phyloP scores from a whole-genome alignment of 2,329 filamentous ascomycete genomes.

The Samsoniella hepiali region DNA sequence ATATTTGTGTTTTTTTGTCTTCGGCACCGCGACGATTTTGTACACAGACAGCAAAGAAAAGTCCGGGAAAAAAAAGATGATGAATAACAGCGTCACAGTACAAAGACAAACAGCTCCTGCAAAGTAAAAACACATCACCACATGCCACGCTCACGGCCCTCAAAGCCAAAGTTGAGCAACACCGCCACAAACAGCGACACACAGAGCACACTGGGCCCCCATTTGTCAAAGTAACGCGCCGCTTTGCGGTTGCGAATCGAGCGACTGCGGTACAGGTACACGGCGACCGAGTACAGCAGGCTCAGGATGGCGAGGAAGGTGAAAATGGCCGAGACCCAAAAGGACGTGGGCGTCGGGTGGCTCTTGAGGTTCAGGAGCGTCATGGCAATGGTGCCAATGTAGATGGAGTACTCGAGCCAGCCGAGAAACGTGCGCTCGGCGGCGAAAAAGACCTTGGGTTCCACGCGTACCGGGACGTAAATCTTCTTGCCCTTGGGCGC shows the following conservation, averaged over 20 bases:
- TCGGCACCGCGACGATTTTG: background rate
- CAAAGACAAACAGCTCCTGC: background rate
- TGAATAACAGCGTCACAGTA: background rate
- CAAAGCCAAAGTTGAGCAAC: constrained; percentile 73
- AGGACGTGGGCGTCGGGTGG: constrained; percentile 54
- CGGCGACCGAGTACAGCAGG: constrained; percentile 76
- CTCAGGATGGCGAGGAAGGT: constrained; percentile 75
- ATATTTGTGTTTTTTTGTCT: background rate
- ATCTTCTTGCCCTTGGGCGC: constrained; percentile 85
- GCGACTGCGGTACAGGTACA: constrained; percentile 84
- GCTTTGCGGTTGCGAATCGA: constrained; percentile 80
- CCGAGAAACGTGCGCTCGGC: constrained; percentile 93
- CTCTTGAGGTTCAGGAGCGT: constrained; percentile 78
- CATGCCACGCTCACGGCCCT: constrained; percentile 59
- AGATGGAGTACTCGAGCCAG: constrained; percentile 96
- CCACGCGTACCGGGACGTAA: constrained; percentile 90
- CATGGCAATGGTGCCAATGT: constrained; percentile 82
- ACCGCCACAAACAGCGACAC: constrained; percentile 70
- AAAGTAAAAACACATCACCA: constrained; percentile 39
- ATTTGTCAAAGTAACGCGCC: constrained; percentile 88
- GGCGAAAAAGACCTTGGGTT: constrained; percentile 97
- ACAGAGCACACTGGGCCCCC: constrained; percentile 78
- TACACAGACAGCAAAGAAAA: constrained; percentile 1
- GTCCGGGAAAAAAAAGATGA: background rate
- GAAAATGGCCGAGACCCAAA: constrained; percentile 72